phyloP scores from a whole-genome alignment of 352 stramenopile species.

The Elongisporangium prolatum region DNA sequence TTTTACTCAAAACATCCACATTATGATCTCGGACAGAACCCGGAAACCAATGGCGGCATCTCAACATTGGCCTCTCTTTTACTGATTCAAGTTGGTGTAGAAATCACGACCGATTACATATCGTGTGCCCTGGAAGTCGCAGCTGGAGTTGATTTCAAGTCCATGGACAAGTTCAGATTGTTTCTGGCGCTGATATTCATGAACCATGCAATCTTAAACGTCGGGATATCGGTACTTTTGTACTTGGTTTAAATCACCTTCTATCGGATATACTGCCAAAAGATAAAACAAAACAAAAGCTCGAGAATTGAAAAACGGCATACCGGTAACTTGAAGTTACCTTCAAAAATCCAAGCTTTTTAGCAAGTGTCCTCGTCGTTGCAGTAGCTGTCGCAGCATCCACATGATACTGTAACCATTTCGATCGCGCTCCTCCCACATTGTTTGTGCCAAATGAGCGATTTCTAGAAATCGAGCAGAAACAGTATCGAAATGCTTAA shows the following conservation, averaged over 20 bases:
- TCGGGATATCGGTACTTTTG: conserved; percentile 24
- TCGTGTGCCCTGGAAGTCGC: conserved; percentile 24
- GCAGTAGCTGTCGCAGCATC: too few species aligned
- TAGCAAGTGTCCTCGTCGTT: too few species aligned
- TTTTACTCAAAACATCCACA: conserved; percentile 29
- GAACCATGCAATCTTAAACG: conserved; percentile 24
- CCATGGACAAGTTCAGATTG: conserved; percentile 14
- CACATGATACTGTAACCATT: too few species aligned
- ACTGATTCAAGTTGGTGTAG: conserved; percentile 13
- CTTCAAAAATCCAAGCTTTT: too few species aligned
- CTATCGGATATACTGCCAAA: too few species aligned
- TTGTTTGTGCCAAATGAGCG: too few species aligned
- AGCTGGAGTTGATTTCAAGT: conserved; percentile 19
- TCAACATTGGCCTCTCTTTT: conserved; percentile 4
- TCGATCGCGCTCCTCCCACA: too few species aligned
- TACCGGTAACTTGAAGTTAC: too few species aligned
- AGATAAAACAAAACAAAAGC: too few species aligned
- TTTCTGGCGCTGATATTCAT: conserved; percentile 28
- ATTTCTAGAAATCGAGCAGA: too few species aligned
- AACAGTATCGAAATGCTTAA: too few species aligned
- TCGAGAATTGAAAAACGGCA: too few species aligned
- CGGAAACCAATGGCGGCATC: conserved; percentile 8
- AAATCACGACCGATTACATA: conserved; percentile 18
- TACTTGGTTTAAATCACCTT: conserved; percentile 12
- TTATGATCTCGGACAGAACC: conserved; percentile 8